These are phyloP conservation scores for Fusarium nelsonii DNA, from an alignment of 2,329 filamentous ascomycete genomes.

Conservation along the genomic window DNA sequence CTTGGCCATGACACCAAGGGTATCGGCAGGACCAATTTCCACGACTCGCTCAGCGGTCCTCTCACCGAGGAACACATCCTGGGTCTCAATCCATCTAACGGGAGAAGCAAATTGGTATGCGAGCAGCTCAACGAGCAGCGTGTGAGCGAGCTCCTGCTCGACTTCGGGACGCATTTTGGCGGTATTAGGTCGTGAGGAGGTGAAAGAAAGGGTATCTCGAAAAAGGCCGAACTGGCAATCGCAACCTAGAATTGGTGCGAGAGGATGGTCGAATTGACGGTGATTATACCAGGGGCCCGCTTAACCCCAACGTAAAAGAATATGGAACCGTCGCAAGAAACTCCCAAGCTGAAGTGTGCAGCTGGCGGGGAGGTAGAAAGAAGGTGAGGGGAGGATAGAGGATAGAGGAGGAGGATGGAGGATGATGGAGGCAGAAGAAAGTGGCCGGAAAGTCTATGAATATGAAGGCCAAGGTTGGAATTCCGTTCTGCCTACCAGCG, in stretches of 20 bases:
- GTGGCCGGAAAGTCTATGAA: conserved; percentile 43
- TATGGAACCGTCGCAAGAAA: conserved; percentile 45
- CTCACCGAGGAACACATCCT: conserved; percentile 98
- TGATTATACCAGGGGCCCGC: conserved; percentile 45
- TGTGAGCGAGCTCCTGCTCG: conserved; percentile 99
- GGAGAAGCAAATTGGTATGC: conserved; percentile 99
- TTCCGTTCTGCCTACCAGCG: conserved; percentile 47
- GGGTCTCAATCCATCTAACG: conserved; percentile 99
- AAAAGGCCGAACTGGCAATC: conserved; percentile 47
- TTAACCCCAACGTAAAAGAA: conserved; percentile 46
- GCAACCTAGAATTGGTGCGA: conserved; percentile 46
- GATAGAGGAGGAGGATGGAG: conserved; percentile 29
- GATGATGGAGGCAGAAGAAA: conserved; percentile 45
- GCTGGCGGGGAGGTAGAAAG: conserved; percentile 43
- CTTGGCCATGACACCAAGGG: conserved; percentile 96
- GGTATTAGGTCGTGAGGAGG: conserved; percentile 46
- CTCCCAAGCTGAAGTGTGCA: conserved; percentile 46
- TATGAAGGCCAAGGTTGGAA: conserved; percentile 43
- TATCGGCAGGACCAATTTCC: conserved; percentile 96
- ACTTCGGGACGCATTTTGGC: conserved; percentile 93
- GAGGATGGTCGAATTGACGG: conserved; percentile 38
- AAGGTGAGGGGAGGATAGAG: conserved; percentile 20
- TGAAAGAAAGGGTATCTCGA: conserved; percentile 50
- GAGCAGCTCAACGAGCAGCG: conserved; percentile 96
- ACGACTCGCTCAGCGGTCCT: conserved; percentile 97